A percentile compares a stretch with the other conserved stretches of the same genome.
phyloP scores from a whole-genome alignment of 139 green algal genomes.

The Haematococcus sp. region DNA sequence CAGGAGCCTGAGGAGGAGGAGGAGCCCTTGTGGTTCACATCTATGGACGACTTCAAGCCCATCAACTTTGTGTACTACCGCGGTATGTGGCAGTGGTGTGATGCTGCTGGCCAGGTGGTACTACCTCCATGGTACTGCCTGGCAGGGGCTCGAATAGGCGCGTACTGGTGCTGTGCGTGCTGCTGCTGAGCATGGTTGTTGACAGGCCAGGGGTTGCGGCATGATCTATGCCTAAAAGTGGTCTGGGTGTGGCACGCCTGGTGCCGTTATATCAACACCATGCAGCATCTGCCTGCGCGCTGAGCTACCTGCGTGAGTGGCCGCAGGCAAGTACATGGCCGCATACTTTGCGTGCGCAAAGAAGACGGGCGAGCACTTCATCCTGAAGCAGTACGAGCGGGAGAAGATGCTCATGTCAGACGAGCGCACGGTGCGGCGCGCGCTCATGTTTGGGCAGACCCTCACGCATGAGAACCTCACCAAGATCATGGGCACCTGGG shows the following conservation, averaged over 20 bases:
- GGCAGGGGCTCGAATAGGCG: too few relatives aligned
- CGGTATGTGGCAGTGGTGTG: too few relatives aligned
- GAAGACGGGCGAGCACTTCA: constrained; percentile 40
- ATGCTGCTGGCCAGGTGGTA: too few relatives aligned
- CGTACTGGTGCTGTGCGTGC: too few relatives aligned
- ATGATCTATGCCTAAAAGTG: too few relatives aligned
- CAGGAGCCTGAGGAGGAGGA: constrained; percentile 22
- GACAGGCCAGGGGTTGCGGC: too few relatives aligned
- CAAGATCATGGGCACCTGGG: constrained; percentile 40
- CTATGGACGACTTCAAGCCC: constrained; percentile 44
- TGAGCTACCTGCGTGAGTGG: too few relatives aligned
- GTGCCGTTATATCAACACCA: too few relatives aligned
- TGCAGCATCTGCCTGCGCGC: too few relatives aligned
- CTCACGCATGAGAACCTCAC: constrained; percentile 37
- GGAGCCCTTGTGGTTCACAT: constrained; percentile 35
- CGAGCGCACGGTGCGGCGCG: constrained; percentile 35
- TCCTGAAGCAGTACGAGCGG: constrained; percentile 53
- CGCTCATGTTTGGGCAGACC: constrained; percentile 32
- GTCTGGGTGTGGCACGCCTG: too few relatives aligned
- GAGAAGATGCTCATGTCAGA: constrained; percentile 28
- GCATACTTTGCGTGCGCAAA: constrained; percentile 45
- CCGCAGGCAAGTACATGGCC: constrained; percentile 19
- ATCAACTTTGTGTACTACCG: constrained; percentile 42
- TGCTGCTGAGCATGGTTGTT: too few relatives aligned
- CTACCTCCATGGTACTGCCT: too few relatives aligned